Base-by-base conservation (phyloP, 441 rosid species). In the Populus hybrid region DNA sequence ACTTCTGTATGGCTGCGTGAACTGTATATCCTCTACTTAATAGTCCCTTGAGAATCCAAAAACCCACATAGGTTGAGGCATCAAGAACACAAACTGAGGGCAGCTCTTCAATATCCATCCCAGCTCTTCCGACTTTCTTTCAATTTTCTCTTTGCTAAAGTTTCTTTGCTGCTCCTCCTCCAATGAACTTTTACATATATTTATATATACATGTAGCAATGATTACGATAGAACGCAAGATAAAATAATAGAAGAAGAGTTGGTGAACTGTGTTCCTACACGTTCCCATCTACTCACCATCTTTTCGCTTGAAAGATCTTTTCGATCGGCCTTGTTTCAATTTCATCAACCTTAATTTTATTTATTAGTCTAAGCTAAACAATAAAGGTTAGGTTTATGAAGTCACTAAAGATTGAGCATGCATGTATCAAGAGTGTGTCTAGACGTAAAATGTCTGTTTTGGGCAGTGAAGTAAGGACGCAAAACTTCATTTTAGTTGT, bases 21-120 rank as follows among this genome's bases (percentile, higher is more conserved):
- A 93, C 97, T 12, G 81, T 76, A 83, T 92, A 93, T 20, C 98
- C 98, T 88, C 45, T 88, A 29, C 76, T 53, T 74, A 93, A 82
- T 11, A 92, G 79, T 36, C 90, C 88, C 69, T 90, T 90, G 81
- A 92, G 88, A 84, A 90, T 84, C 95, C 95, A 89, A 81, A 88
- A 93, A 70, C 98, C 98, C n/a, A 92, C 92, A 78, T 92, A 92
- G 70, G 90, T 88, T 26, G 98, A 92, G 12, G 98, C 97, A 82
- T 92, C 98, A 67, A 92, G 94, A 81, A 92, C 97, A 75, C 97
- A 93, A 53, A 89, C 89, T n/a, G 82, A 10, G 24, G 89, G 80
- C 40, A 83, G 81, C 45, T 76, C 78, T 23, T 84, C 89, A 24
- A 35, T 31, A 80, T 80, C 85, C 90, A 82, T 87, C 31, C 29